These are phyloP conservation scores for Trichopus zeylanicus DNA, from an alignment of 116 monocot genomes.

Conservation along the genomic window DNA sequence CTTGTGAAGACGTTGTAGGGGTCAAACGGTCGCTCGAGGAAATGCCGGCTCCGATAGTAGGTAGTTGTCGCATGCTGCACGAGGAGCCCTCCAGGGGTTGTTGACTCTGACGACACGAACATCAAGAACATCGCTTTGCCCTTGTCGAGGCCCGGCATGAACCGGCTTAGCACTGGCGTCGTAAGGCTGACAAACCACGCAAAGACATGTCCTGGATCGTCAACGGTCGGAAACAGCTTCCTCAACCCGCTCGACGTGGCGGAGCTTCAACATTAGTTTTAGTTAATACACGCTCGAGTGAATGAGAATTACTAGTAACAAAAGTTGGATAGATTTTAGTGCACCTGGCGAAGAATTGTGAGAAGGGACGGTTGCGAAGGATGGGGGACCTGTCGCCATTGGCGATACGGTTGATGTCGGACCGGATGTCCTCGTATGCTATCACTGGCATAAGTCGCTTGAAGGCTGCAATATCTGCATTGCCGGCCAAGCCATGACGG, in stretches of 20 bases:
- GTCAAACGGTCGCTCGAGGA: conserved; percentile 28
- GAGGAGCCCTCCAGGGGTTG: conserved; percentile 46
- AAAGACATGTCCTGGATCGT: conserved; percentile 52
- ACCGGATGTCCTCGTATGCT: conserved; percentile 46
- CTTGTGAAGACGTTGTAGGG: conserved; percentile 49
- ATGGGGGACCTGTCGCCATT: conserved; percentile 50
- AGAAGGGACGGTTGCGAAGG: conserved; percentile 42
- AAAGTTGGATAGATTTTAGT: too few species aligned
- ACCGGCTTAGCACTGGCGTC: conserved; percentile 51
- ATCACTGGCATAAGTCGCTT: conserved; percentile 35
- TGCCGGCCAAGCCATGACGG: conserved; percentile 38
- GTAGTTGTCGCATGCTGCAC: conserved; percentile 55
- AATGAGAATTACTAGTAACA: too few species aligned
- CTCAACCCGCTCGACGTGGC: conserved; percentile 61
- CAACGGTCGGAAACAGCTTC: conserved; percentile 65
- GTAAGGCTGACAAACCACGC: conserved; percentile 38
- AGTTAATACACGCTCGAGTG: too few species aligned
- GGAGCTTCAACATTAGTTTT: conserved; percentile 17
- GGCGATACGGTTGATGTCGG: conserved; percentile 49
- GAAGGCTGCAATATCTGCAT: conserved; percentile 19
- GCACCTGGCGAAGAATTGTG: conserved; percentile 67
- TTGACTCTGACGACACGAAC: conserved; percentile 44
- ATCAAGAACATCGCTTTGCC: conserved; percentile 57
- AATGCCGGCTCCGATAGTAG: conserved; percentile 53
- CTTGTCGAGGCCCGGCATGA: conserved; percentile 47